Conservation (phyloP, 345 rosid genomes). For the Trapa bicornis region DNA sequence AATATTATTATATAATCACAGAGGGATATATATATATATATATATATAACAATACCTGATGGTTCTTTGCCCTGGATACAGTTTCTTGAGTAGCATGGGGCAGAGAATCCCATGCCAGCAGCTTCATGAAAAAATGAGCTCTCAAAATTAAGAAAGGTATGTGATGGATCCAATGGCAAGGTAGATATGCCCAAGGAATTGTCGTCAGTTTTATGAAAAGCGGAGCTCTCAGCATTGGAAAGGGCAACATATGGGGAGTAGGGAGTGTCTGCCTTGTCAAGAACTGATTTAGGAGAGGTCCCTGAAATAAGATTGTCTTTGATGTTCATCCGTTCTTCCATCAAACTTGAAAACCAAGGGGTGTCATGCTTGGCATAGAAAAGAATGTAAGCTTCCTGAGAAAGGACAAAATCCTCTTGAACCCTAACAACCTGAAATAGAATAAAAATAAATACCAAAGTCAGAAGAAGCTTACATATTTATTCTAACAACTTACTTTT, state of each 20-base stretch:
- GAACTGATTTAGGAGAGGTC: slow-evolving; percentile 72
- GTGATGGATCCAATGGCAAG: neutral
- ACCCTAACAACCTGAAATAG: slow-evolving; percentile 42
- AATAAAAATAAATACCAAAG: slow-evolving; percentile 4
- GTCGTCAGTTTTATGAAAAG: slow-evolving; percentile 6
- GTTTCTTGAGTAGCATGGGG: neutral
- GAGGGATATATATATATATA: neutral
- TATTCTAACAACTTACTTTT: neutral
- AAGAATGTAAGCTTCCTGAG: slow-evolving; percentile 65
- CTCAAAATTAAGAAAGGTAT: neutral
- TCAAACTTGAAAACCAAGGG: slow-evolving; percentile 58
- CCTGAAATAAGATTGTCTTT: slow-evolving; percentile 13
- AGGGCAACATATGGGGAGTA: slow-evolving; percentile 4
- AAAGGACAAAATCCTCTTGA: slow-evolving; percentile 44
- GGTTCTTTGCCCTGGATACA: slow-evolving; percentile 10
- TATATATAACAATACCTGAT: slow-evolving; percentile 25
- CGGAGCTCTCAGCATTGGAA: neutral
- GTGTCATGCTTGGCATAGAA: slow-evolving; percentile 62
- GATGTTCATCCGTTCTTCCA: slow-evolving; percentile 23
- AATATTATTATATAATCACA: neutral
- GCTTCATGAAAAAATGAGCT: neutral
- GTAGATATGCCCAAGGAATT: neutral
- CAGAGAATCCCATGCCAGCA: neutral
- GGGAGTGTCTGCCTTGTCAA: slow-evolving; percentile 26
- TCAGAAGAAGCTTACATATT: neutral